Evolutionary conservation across 345 rosid genomes (phyloP).

Genomic region (Mercurialis annua): DNA sequence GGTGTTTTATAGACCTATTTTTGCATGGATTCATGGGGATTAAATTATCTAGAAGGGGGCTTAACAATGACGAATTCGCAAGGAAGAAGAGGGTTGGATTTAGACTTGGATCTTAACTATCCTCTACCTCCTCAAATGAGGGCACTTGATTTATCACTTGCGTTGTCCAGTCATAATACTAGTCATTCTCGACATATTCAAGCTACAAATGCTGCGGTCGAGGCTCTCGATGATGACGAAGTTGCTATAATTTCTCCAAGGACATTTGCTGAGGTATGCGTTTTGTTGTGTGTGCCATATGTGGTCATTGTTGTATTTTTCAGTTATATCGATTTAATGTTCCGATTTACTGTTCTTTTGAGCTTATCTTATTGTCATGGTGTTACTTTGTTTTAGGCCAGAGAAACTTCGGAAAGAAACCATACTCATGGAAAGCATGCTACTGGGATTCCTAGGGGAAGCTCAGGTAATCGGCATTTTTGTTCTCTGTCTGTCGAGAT

Average conservation of each 20-base stretch:
- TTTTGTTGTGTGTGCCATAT: background rate
- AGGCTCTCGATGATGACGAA: constrained; percentile 24
- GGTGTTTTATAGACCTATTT: background rate
- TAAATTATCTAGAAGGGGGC: constrained; percentile 10
- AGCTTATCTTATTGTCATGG: background rate
- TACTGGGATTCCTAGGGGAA: background rate
- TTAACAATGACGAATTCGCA: background rate
- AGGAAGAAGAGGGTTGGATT: constrained; percentile 7
- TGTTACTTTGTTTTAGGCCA: constrained; percentile 6
- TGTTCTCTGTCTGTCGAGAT: background rate
- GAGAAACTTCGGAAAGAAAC: constrained; percentile 11
- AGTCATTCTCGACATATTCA: background rate
- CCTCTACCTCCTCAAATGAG: constrained; percentile 5
- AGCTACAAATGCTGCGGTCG: constrained; percentile 2
- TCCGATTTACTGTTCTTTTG: background rate
- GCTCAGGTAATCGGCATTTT: background rate
- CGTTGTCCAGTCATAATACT: background rate
- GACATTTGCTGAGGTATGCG: constrained; percentile 5
- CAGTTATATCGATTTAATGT: no score
- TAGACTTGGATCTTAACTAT: constrained; percentile 22
- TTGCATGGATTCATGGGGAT: constrained; percentile 9
- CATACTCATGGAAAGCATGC: constrained; percentile 5
- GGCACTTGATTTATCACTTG: constrained; percentile 5
- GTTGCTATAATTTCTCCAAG: constrained; percentile 14
- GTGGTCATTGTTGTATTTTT: background rate